Conservation (phyloP, 495 filamentous ascomycete species). For the Penicillium goetzii region DNA sequence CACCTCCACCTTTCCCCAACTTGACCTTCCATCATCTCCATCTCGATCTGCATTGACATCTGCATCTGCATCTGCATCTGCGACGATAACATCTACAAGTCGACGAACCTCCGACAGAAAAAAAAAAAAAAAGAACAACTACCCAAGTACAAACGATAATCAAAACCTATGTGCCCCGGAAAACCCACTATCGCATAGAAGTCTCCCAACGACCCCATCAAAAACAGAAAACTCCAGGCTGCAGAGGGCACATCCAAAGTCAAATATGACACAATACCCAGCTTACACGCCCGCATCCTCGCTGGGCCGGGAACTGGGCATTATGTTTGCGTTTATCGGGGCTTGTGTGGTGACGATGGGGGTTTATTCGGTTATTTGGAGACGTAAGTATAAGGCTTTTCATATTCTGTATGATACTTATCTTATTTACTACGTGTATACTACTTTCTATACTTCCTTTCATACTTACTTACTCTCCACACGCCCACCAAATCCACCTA, state of each 20-base stretch:
- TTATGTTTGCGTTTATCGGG: slow-evolving; percentile 47
- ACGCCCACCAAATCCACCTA: no score
- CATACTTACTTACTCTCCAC: no score
- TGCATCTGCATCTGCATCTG: neutral
- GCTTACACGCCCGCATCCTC: slow-evolving; percentile 38
- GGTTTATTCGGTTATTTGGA: slow-evolving; percentile 45
- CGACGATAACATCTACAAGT: no score
- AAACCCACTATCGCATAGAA: no score
- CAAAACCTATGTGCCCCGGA: neutral
- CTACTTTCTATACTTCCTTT: slow-evolving; percentile 8
- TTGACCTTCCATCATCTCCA: neutral
- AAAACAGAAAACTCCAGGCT: neutral
- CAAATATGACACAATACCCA: slow-evolving; percentile 26
- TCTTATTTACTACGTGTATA: no score
- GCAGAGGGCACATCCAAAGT: neutral
- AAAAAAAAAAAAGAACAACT: no score
- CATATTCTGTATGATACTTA: neutral
- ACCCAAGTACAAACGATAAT: neutral
- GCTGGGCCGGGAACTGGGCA: slow-evolving; percentile 45
- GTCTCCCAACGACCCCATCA: no score
- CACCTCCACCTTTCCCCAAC: slow-evolving; percentile 1
- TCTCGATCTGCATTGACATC: neutral
- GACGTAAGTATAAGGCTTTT: slow-evolving; percentile 26
- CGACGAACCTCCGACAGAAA: no score
- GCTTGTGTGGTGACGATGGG: slow-evolving; percentile 44